Evolutionary conservation across 345 rosid genomes (phyloP).

Genomic region (Populus simonii): DNA sequence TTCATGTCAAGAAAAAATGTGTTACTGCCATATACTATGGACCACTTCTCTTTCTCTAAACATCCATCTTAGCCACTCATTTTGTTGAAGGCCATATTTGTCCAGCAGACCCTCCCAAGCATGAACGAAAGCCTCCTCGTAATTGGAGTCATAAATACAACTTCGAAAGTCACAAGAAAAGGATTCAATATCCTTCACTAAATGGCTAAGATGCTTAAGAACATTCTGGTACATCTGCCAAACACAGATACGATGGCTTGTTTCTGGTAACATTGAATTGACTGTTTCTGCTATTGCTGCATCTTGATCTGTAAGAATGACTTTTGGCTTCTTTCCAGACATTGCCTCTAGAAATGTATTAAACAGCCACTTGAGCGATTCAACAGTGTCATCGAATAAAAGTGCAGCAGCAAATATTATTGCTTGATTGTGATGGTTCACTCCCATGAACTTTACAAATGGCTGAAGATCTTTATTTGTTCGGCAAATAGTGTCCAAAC

Average conservation of each 20-base stretch:
- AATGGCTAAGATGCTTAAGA: slow-evolving; percentile 27
- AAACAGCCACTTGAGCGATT: slow-evolving; percentile 37
- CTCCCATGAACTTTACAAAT: slow-evolving; percentile 33
- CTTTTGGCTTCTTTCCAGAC: slow-evolving; percentile 40
- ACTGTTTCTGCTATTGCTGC: slow-evolving; percentile 34
- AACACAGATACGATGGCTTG: slow-evolving; percentile 20
- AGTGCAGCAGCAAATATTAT: slow-evolving; percentile 37
- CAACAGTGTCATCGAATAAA: slow-evolving; percentile 35
- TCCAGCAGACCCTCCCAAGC: slow-evolving; percentile 2
- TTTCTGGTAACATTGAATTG: slow-evolving; percentile 30
- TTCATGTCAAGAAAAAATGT: not conserved
- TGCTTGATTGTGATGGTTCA: slow-evolving; percentile 38
- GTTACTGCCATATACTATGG: not conserved
- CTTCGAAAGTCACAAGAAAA: slow-evolving; percentile 25
- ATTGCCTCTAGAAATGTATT: slow-evolving; percentile 29
- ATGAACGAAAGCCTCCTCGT: slow-evolving; percentile 1
- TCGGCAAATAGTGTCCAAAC: slow-evolving; percentile 32
- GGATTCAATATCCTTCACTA: slow-evolving; percentile 11
- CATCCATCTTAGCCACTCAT: not conserved
- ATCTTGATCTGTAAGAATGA: slow-evolving; percentile 41
- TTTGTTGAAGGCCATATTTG: not conserved
- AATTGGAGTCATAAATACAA: not conserved
- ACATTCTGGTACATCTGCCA: slow-evolving; percentile 45
- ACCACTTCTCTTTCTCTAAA: not conserved
- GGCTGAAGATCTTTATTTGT: slow-evolving; percentile 32